A percentile compares a stretch with the other conserved stretches of the same genome.
phyloP scores from a whole-genome alignment of 2,329 filamentous ascomycete species.

The Nemania sp. region DNA sequence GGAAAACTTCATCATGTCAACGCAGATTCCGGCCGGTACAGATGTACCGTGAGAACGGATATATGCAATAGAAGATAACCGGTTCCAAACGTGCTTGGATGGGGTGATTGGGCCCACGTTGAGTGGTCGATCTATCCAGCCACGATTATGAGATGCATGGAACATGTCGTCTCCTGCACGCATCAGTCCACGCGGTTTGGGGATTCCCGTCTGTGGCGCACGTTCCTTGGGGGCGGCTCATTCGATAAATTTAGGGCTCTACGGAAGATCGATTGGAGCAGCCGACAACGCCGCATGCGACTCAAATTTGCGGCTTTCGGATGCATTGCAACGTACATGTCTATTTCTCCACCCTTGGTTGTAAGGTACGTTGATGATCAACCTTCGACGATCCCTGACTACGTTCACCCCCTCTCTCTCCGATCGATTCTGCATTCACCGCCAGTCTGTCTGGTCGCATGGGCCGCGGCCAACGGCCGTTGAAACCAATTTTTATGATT shows the following conservation, averaged over 20 bases:
- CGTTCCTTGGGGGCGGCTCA: conserved; percentile 25
- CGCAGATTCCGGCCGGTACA: conserved; percentile 62
- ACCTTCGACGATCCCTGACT: conserved; percentile 5
- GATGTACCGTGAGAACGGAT: conserved; percentile 37
- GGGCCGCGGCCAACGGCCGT: conserved; percentile 1
- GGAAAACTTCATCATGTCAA: conserved; percentile 84
- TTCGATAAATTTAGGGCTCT: conserved; percentile 23
- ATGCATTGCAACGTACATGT: conserved; percentile 21
- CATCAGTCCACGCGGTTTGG: conserved; percentile 24
- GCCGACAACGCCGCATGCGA: conserved; percentile 5
- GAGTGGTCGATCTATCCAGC: conserved; percentile 7
- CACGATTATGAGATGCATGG: conserved; percentile 12
- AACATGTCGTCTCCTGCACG: conserved; percentile 3
- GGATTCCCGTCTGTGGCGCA: conserved; percentile 16
- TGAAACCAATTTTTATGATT: neutral
- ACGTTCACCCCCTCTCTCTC: conserved; percentile 7
- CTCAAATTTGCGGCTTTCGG: conserved; percentile 5
- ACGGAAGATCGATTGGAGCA: conserved; percentile 13
- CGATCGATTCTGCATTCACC: conserved; percentile 9
- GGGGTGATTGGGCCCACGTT: conserved; percentile 10
- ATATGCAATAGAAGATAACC: conserved; percentile 15
- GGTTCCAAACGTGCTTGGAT: conserved; percentile 15
- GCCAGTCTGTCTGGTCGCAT: conserved; percentile 14
- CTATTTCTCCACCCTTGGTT: conserved; percentile 4
- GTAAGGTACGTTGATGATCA: conserved; percentile 12